Base-by-base conservation (phyloP, 768 basidiomycete species). In the Amanita rimosa region DNA sequence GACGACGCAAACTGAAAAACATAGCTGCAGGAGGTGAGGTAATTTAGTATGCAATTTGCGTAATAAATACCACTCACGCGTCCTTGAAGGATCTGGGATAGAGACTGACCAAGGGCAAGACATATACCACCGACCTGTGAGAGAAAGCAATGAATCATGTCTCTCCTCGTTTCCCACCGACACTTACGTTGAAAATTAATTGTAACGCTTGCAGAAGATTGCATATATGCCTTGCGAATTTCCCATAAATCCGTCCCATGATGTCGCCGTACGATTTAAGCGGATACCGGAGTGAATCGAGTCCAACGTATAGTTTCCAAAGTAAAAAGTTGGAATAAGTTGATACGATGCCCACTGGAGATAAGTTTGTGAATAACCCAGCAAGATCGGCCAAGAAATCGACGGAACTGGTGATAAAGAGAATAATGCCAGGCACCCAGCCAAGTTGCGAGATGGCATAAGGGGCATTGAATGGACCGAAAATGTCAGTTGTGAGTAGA, bases 401-500 rank as follows among this genome's bases (percentile, higher is more conserved):
- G 9, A 21, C 27, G 9, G 6, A 16, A 71, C 71, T 72, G 50
- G 71, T 60, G 52, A 71, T 66, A 54, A 74, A 73, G 11, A 73
- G 59, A 7, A 70, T 40, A 36, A 70, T 47, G 10, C 68, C 69
- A 66, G 39, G 76, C 4, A 74, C 76, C 67, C 76, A 81, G 11
- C 79, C 79, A 6, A 80, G 72, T 56, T 77, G 74, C 6, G 75
- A 65, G 40, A 81, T 78, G 1, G 79, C 14, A 19, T 22, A 31
- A 6, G 49, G 44, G 0, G 77, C 72, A 27, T 76, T 75, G 61
- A 76, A 79, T 1, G 78, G 79, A 4, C 79, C 79, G 10, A 81
- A 64, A 40, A 81, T 78, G 52, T 81, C 79, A 0, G 76, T 79
- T 2, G 78, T 79, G 46, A 79, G 77, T 16, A 78, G 62, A 54